Evolutionary conservation across 768 basidiomycete genomes (phyloP), one percentile per base, ranked within the genome.

Genomic region (Tephrocybe sp.): DNA sequence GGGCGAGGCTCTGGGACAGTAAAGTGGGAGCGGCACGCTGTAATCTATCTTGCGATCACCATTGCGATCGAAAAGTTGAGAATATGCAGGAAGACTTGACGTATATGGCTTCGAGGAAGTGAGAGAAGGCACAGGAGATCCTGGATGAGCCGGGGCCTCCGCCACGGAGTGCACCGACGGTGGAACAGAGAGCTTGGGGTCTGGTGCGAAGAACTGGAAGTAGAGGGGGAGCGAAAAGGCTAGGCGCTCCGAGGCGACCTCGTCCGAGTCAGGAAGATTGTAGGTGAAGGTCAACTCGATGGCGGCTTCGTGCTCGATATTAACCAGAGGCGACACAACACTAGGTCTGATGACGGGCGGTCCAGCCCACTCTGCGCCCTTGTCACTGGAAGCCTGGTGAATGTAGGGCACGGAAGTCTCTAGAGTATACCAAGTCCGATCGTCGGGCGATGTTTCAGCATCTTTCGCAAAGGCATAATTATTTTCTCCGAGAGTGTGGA

Each of bases 11-110:
- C 32, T 30, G 25, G 80, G 83, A 13, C 78, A 79, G 60, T 89
- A 89, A 19, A 78, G 69, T 0, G 89, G 89, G 35, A 89, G 67
- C 12, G 82, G 84, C n/a, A 62, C 54, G 26, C 77, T 79, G 52
- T 79, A 75, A 60, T 91, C 88, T 41, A 87, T 72, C 68, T 82
- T 87, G 47, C 76, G 76, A 44, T 89, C 84, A 15, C 91, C 90
- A 56, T 88, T 87, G 15, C 72, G 59, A 60, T 91, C 69, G 68
- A 84, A 92, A 16, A 92, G 72, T 55, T 90, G 87, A 5, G 87
- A 89, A 60, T 92, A 92, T 3, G 84, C 77, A 1, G 90, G 91
- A 16, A 89, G 79, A 22, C 56, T 64, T 9, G 57, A 43, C 27
- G 69, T 46, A 40, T 52, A 60, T 41, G 61, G 47, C 43, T 53